Base-by-base conservation (phyloP, 805 yeast genomes). In the Teunomyces gatunensis region DNA sequence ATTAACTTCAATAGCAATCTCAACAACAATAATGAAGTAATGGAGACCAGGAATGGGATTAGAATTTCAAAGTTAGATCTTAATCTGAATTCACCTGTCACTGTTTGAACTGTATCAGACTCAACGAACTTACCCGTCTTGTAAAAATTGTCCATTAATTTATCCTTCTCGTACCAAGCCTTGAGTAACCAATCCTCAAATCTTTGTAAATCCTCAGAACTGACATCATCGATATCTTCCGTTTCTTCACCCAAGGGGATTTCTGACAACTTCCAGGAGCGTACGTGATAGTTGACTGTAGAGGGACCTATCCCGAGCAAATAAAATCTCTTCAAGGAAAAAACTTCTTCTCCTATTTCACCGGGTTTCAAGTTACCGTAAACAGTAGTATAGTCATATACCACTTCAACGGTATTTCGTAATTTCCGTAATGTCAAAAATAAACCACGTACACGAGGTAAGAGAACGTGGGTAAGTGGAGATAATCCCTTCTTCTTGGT, bases 391-490 rank as follows among this genome's bases (percentile, higher is more conserved):
- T 88, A 67, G 65, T 94, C 97, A 59, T 89, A 88, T 0, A 94
- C 77, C 5, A 73, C 77, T 30, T 78, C 77, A 11, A 81, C 75
- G 4, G 84, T 69, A 7, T 71, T 63, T 17, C 74, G 65, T 50
- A 92, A 74, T 47, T 79, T 76, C 44, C 77, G 69, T 48, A 91
- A 73, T 6, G 84, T 74, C 48, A 81, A 79, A 57, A 86, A 81
- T 25, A 94, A 71, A 0, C 99, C 99, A 29, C 92, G 81, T 0
- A 79, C 74, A 47, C 95, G 79, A 12, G 99, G 99, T n/a, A 90
- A 66, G 50, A 94, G 71, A 11, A 87, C 81, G 61, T 89, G 83
- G 35, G 77, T 73, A 53, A 84, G 73, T 1, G 75, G 70, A 6
- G 79, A 73, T 30, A 69, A 70, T 4, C 73, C 75, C 20, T 74